Evolutionary conservation across 108 stramenopile species (phyloP).

Genomic region (Nannochloropsis gaditana): DNA sequence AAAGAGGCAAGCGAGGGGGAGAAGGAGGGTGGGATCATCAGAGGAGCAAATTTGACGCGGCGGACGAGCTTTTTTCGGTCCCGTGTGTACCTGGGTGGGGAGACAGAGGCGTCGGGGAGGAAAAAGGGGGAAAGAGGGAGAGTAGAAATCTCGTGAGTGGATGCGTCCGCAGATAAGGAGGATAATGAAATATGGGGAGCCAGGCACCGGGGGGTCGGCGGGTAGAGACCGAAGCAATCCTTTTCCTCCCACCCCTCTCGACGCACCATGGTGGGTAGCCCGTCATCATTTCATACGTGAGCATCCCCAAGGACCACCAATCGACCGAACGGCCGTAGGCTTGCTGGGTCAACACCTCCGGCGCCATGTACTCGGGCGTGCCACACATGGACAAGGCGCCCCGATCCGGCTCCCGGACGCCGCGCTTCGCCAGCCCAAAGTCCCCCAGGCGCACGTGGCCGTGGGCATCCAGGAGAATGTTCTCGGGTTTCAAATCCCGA

Average conservation of each 20-base stretch:
- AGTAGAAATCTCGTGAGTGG: background rate
- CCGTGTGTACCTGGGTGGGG: constrained; percentile 92
- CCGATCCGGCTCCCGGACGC: constrained; percentile 42
- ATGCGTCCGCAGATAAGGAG: background rate
- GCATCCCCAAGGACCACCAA: constrained; percentile 91
- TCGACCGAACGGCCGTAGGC: constrained; percentile 55
- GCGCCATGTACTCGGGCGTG: constrained; percentile 97
- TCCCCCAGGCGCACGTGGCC: constrained; percentile 59
- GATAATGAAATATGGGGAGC: background rate
- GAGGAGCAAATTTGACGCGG: constrained; percentile 60
- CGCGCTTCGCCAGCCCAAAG: constrained; percentile 55
- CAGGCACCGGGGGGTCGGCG: background rate
- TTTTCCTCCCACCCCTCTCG: background rate
- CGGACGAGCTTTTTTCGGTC: constrained; percentile 91
- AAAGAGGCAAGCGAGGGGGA: constrained; percentile 41
- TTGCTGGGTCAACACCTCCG: constrained; percentile 71
- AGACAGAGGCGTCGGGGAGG: background rate
- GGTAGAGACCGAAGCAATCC: background rate
- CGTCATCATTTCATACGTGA: constrained; percentile 93
- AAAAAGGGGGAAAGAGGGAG: background rate
- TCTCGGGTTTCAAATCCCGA: constrained; percentile 62
- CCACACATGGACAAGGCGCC: constrained; percentile 92
- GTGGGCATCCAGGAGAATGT: constrained; percentile 57
- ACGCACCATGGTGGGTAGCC: constrained; percentile 27
- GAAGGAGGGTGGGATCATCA: constrained; percentile 45